Evolutionary conservation across 805 yeast species (phyloP), one percentile per base, ranked within the genome.

Genomic region (Lachancea kluyveri): DNA sequence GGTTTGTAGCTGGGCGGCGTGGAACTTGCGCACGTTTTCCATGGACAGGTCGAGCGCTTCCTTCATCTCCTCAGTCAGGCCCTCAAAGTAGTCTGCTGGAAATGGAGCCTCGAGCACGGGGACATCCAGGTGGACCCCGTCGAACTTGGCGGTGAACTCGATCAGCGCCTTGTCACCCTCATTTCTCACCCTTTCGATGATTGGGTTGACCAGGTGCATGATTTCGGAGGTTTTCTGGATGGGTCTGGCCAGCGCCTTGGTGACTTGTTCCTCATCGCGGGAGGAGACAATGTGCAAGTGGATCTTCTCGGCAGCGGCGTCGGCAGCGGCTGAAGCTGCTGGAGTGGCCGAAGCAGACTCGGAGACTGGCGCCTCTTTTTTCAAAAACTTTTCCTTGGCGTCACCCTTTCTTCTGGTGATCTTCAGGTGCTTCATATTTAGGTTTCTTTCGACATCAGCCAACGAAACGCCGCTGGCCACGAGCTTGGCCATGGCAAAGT

Each of bases 371-470:
- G 47, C 42, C 20, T 38, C 49, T 36, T 46, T 44, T 41, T 67
- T 59, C 30, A 76, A 40, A 59, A 81, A 92, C 54, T 79, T 77
- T 15, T 84, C 77, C 61, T 90, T 90, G 26, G 98, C 97, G 62
- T 92, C 96, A 32, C 98, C 98, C 60, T 78, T 81, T 56, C 98
- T 74, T 62, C 98, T 76, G 3, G 95, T 77, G 37, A 92, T 86
- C 61, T 90, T 90, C 50, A 79, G 62, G 28, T 85, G 72, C 67
- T 92, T 92, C 54, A 78, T 59, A 52, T 85, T 88, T 52, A 92
- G 68, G 59, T 90, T 86, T 45, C 68, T 70, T 62, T 88, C 96
- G 26, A 92, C 77, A 48, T 88, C 96, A 6, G 71, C 64, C 48
- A 87, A 63, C 16, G 80, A 62, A 19, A 92, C 95, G 19, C 90